Evolutionary conservation across 345 rosid genomes (phyloP).

Genomic region (Isatis tinctoria): DNA sequence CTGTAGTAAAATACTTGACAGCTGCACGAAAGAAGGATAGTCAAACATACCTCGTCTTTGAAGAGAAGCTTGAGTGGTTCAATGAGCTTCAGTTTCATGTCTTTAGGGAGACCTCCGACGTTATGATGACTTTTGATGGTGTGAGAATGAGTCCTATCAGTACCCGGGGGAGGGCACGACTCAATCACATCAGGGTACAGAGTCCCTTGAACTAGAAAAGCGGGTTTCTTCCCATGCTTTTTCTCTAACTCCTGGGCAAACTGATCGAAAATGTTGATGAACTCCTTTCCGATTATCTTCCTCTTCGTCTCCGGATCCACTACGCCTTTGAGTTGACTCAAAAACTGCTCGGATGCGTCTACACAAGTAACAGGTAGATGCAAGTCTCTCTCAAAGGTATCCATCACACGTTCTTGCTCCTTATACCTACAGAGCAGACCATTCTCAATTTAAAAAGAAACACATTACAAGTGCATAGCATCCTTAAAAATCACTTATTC

Average conservation of each 20-base stretch:
- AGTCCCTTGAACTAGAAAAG: conserved; percentile 92
- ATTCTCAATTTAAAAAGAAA: background rate
- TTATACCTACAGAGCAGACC: conserved; percentile 51
- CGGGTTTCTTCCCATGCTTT: conserved; percentile 72
- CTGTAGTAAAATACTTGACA: background rate
- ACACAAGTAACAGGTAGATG: conserved; percentile 87
- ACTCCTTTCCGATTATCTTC: conserved; percentile 89
- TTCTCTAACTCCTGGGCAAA: conserved; percentile 78
- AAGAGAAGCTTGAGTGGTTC: conserved; percentile 96
- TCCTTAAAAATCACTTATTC: background rate
- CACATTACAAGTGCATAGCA: background rate
- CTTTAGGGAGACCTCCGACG: conserved; percentile 98
- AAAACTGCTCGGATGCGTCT: conserved; percentile 74
- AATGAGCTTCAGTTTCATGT: conserved; percentile 92
- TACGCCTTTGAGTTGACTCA: conserved; percentile 80
- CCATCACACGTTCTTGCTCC: conserved; percentile 93
- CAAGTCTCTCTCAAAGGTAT: conserved; percentile 79
- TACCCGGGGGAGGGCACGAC: conserved; percentile 98
- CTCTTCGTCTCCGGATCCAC: conserved; percentile 92
- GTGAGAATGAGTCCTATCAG: conserved; percentile 87
- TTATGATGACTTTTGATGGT: conserved; percentile 99
- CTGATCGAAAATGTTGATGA: conserved; percentile 72
- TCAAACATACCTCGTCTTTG: conserved; percentile 79
- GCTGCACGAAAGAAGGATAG: background rate
- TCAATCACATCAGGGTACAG: conserved; percentile 95